Percentiles rank a stretch among this genome's conserved stretches.
These are phyloP conservation scores for Mortierella sp. DNA, from an alignment of 371 early-diverging fungal species.

Conservation along the genomic window DNA sequence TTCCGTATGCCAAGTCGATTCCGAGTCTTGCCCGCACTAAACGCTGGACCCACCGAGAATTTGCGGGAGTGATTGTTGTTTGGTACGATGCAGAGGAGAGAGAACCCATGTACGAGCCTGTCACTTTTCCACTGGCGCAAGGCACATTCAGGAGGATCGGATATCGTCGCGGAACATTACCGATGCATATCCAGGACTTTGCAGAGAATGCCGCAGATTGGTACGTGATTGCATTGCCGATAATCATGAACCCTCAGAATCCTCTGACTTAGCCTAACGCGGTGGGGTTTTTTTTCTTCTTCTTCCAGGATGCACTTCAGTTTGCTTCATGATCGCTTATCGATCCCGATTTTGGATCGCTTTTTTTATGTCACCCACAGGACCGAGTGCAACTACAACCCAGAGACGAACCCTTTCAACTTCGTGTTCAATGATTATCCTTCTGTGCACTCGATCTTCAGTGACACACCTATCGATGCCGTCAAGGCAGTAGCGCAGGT, in stretches of 20 bases:
- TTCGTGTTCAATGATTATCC: conserved; percentile 52
- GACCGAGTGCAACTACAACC: conserved; percentile 46
- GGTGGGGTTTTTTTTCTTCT: neutral
- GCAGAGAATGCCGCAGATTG: conserved; percentile 52
- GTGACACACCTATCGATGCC: conserved; percentile 35
- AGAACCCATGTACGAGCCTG: conserved; percentile 51
- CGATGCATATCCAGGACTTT: conserved; percentile 54
- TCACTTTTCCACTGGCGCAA: conserved; percentile 40
- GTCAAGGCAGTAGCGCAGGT: conserved; percentile 45
- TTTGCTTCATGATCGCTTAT: conserved; percentile 41
- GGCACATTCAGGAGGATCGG: conserved; percentile 40
- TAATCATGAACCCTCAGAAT: no score
- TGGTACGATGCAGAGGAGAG: conserved; percentile 52
- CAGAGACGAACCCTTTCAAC: conserved; percentile 44
- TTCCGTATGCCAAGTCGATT: conserved; percentile 46
- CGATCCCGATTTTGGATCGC: conserved; percentile 48
- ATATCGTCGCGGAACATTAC: conserved; percentile 44
- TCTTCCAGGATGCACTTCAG: conserved; percentile 44
- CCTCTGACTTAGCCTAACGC: no score
- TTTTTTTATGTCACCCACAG: conserved; percentile 42
- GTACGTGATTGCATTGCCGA: conserved; percentile 10
- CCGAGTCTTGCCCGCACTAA: conserved; percentile 43
- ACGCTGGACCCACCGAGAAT: conserved; percentile 49
- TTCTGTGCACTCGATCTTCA: conserved; percentile 46
- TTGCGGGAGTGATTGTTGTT: conserved; percentile 35